These are phyloP conservation scores for Elsinoe necatrix DNA, from an alignment of 2,329 filamentous ascomycete species.

Conservation along the genomic window DNA sequence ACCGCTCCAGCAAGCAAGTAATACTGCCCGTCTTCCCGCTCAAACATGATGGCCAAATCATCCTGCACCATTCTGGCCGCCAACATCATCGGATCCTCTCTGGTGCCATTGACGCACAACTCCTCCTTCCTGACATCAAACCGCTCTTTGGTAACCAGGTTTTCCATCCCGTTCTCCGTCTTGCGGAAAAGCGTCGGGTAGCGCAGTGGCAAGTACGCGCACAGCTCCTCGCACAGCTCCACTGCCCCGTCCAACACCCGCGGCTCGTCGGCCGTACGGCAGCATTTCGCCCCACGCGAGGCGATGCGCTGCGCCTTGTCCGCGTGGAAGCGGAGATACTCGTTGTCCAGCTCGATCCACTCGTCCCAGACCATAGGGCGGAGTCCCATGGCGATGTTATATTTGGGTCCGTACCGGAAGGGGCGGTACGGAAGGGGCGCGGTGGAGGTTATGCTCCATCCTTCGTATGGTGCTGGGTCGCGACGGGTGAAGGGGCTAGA, in stretches of 20 bases:
- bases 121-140: constrained; percentile 60
- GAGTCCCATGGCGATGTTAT: constrained; percentile 69
- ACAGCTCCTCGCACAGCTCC: constrained; percentile 67
- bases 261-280: constrained; percentile 55
- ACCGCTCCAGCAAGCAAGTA: constrained; percentile 70
- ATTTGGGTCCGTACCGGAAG: constrained; percentile 68
- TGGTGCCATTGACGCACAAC: constrained; percentile 34
- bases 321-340: constrained; percentile 63
- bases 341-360: constrained; percentile 80
- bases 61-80: constrained; percentile 68
- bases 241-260: constrained; percentile 55
- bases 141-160: constrained; percentile 60
- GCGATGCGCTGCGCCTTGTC: constrained; percentile 61
- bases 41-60: constrained; percentile 77
- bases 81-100: constrained; percentile 71
- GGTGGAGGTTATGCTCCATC: constrained; percentile 60
- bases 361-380: constrained; percentile 61
- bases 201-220: constrained; percentile 60
- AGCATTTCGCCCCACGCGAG: constrained; percentile 60
- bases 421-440: constrained; percentile 70
- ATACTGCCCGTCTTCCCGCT: constrained; percentile 66
- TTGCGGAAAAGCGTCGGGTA: constrained; percentile 64
- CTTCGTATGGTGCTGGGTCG: constrained; percentile 51
- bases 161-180: constrained; percentile 58
- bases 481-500: constrained; percentile 53